These are phyloP conservation scores for Fusarium bulbicola DNA, from an alignment of 2,329 filamentous ascomycete species.

Conservation along the genomic window DNA sequence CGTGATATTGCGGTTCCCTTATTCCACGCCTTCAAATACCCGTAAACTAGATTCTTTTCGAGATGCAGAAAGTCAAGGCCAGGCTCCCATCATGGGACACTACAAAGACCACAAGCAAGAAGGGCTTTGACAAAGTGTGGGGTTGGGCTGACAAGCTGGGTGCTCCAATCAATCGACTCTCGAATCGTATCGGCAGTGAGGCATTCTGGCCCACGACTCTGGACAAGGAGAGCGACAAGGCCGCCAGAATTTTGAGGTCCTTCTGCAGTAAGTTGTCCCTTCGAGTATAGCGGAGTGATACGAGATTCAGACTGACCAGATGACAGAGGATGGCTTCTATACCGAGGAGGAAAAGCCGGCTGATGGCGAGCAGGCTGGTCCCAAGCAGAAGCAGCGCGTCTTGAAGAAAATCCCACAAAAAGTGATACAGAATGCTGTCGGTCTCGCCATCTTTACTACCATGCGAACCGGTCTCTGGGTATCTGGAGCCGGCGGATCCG, in stretches of 20 bases:
- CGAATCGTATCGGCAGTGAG: slow-evolving; percentile 81
- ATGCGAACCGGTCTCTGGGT: slow-evolving; percentile 73
- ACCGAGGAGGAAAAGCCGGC: slow-evolving; percentile 47
- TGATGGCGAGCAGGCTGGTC: slow-evolving; percentile 39
- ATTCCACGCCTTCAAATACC: accelerated
- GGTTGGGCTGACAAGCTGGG: slow-evolving; percentile 62
- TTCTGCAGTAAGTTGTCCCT: slow-evolving; percentile 76
- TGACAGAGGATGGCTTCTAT: slow-evolving; percentile 62
- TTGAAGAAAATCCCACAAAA: slow-evolving; percentile 63
- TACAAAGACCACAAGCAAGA: slow-evolving; percentile 65
- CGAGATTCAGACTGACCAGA: background rate
- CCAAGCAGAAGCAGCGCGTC: slow-evolving; percentile 55
- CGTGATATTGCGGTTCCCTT: background rate
- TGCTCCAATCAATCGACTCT: slow-evolving; percentile 79
- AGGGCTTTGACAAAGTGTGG: slow-evolving; percentile 79
- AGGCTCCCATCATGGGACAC: slow-evolving; percentile 59
- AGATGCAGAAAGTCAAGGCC: slow-evolving; percentile 49
- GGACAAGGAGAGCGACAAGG: slow-evolving; percentile 90
- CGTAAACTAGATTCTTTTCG: background rate
- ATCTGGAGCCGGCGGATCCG: slow-evolving; percentile 73
- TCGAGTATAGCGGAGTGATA: accelerated
- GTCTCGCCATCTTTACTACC: slow-evolving; percentile 76
- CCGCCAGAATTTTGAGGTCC: slow-evolving; percentile 80
- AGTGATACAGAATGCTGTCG: slow-evolving; percentile 71
- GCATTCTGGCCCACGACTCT: slow-evolving; percentile 87